Conservation (phyloP, 305 asterid species). For the Fraxinus nigra region DNA sequence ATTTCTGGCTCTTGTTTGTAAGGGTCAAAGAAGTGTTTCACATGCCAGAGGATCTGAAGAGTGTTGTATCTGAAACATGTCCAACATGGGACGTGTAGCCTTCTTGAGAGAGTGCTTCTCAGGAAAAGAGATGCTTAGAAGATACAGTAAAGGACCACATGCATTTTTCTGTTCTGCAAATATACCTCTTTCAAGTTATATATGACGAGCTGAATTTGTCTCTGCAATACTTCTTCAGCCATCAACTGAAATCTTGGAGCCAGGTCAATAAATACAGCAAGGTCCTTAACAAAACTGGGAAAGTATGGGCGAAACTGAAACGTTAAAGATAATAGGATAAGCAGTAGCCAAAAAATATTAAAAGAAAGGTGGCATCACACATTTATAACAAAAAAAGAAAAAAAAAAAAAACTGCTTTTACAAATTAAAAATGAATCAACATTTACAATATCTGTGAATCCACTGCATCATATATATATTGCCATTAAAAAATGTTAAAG, state of each 20-base stretch:
- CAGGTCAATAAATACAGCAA: conserved; percentile 80
- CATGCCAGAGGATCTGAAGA: not conserved
- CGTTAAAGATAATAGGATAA: conserved; percentile 20
- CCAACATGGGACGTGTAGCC: not conserved
- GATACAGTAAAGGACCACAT: conserved; percentile 4
- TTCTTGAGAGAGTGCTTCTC: not conserved
- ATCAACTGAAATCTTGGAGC: conserved; percentile 81
- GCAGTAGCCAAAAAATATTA: not conserved
- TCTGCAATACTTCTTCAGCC: conserved; percentile 78
- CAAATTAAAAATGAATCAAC: not conserved
- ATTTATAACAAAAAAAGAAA: not conserved
- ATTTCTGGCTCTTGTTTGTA: not conserved
- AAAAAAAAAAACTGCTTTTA: not conserved
- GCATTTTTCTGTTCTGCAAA: not conserved
- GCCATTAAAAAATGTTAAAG: not conserved
- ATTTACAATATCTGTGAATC: not conserved
- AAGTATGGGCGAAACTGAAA: conserved; percentile 88
- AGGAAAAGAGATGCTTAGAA: conserved; percentile 6
- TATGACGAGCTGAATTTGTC: conserved; percentile 71
- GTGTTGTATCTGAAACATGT: not conserved
- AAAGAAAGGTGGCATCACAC: conserved; percentile 6
- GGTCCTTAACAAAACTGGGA: conserved; percentile 69
- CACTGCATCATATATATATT: not conserved
- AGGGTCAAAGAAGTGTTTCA: not conserved
- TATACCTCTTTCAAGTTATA: conserved; percentile 72